A percentile compares a stretch with the other conserved stretches of the same genome.
These are phyloP conservation scores for Bruguiera hainesii DNA, from an alignment of 441 rosid species.

Conservation along the genomic window DNA sequence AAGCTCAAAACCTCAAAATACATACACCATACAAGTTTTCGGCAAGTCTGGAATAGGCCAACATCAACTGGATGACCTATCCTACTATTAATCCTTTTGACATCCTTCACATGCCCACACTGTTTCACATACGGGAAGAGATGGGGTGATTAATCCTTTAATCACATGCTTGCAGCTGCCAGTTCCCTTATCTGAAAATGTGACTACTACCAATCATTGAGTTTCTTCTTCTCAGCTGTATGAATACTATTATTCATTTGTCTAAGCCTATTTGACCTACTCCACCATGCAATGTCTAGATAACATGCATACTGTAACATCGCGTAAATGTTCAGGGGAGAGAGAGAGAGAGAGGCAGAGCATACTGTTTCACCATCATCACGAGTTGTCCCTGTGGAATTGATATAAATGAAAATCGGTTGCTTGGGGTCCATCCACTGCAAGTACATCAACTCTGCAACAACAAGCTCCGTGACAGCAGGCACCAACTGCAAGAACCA, in stretches of 20 bases:
- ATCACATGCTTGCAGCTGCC: neutral
- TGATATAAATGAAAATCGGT: slow-evolving; percentile 74
- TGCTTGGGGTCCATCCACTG: slow-evolving; percentile 67
- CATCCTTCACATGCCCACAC: neutral
- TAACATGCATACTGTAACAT: too few species aligned
- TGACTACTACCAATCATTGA: neutral
- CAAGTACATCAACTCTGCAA: slow-evolving; percentile 77
- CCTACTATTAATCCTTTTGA: neutral
- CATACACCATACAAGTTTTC: neutral
- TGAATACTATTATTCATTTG: neutral
- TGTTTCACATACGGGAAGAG: neutral
- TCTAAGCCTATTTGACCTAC: neutral
- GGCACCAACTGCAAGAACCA: slow-evolving; percentile 66
- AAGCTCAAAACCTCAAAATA: neutral
- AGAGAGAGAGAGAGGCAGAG: slow-evolving; percentile 3
- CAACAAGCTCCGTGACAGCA: slow-evolving; percentile 73
- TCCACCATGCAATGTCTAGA: too few species aligned
- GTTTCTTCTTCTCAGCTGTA: neutral
- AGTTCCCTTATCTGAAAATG: neutral
- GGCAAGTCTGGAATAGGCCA: neutral
- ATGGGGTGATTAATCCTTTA: too few species aligned
- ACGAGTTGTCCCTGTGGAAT: slow-evolving; percentile 88
- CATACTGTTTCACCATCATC: slow-evolving; percentile 89
- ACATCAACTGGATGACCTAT: neutral
- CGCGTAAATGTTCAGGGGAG: too few species aligned